Percentiles rank a stretch among this genome's conserved stretches.
phyloP scores from a whole-genome alignment of 129 eudicot genomes.

The Flaveria sonorensis region DNA sequence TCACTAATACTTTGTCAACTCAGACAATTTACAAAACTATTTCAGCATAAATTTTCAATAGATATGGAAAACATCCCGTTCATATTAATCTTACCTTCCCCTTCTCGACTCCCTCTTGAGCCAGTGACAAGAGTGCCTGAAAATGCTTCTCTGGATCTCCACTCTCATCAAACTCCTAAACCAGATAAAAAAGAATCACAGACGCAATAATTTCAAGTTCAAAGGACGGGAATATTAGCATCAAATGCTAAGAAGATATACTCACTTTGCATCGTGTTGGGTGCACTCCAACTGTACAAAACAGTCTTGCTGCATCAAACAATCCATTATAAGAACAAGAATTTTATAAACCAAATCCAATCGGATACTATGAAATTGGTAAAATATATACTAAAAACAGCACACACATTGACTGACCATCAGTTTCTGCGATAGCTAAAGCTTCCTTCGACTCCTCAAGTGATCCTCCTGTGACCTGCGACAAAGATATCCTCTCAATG shows the following conservation, averaged over 20 bases:
- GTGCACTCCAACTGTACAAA: conserved; percentile 98
- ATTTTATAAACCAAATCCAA: not conserved
- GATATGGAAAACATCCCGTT: not conserved
- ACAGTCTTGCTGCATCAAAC: conserved; percentile 70
- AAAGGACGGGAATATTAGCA: not conserved
- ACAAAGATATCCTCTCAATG: conserved; percentile 18
- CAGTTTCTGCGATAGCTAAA: conserved; percentile 94
- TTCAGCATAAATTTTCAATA: not conserved
- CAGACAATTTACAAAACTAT: not conserved
- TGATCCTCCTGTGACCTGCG: conserved; percentile 97
- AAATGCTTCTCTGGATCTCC: conserved; percentile 97
- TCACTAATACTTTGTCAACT: not conserved
- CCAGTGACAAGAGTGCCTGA: conserved; percentile 80
- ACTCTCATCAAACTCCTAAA: conserved; percentile 95
- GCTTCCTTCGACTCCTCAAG: conserved; percentile 92
- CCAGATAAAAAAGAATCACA: conserved; percentile 11
- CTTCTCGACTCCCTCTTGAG: conserved; percentile 85
- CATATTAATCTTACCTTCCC: conserved; percentile 68
- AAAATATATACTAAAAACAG: conserved; percentile 9
- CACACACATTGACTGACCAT: conserved; percentile 61
- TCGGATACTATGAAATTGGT: conserved; percentile 14
- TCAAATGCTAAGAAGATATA: conserved; percentile 19
- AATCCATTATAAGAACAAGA: conserved; percentile 12
- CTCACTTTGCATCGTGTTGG: conserved; percentile 97
- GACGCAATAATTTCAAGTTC: not conserved